These are phyloP conservation scores for Ceratobasidium papillatum DNA, from an alignment of 1,284 basidiomycete genomes.

Conservation along the genomic window DNA sequence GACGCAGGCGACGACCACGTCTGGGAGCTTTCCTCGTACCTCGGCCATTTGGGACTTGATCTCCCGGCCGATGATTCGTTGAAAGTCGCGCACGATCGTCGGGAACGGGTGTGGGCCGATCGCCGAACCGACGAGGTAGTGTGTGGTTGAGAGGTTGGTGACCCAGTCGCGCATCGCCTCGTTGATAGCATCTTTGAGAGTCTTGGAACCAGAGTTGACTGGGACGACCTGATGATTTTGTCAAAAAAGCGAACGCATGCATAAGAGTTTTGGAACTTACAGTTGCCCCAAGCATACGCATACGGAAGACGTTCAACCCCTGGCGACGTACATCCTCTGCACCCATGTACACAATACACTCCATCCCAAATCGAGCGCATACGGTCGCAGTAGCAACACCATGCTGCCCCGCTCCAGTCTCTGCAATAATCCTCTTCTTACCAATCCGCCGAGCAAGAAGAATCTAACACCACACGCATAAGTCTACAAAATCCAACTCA, in stretches of 20 bases:
- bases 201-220: slow-evolving; percentile 93
- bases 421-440: slow-evolving; percentile 97
- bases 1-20: slow-evolving; percentile 95
- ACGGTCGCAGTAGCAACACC: slow-evolving; percentile 99
- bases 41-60: slow-evolving; percentile 89
- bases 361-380: slow-evolving; percentile 94
- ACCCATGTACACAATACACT: slow-evolving; percentile 98
- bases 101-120: slow-evolving; percentile 99
- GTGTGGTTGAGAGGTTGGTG: slow-evolving; percentile 90
- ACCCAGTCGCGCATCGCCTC: slow-evolving; percentile 99
- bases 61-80: slow-evolving; percentile 93
- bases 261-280: slow-evolving; percentile 53
- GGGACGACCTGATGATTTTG: slow-evolving; percentile 74
- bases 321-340: slow-evolving; percentile 97
- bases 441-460: slow-evolving; percentile 91
- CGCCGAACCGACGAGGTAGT: slow-evolving; percentile 96
- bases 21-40: slow-evolving; percentile 84
- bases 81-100: slow-evolving; percentile 98
- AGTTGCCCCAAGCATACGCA: slow-evolving; percentile 95
- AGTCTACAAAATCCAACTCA: neutral
- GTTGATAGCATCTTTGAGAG: slow-evolving; percentile 97
- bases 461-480: slow-evolving; percentile 61
- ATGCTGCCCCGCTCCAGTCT: slow-evolving; percentile 98
- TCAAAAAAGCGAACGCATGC: neutral
- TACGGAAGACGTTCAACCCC: slow-evolving; percentile 96